A percentile compares a stretch with the other conserved stretches of the same genome.
Conservation (phyloP, 768 basidiomycete species). For the Phanerochaete sordida region DNA sequence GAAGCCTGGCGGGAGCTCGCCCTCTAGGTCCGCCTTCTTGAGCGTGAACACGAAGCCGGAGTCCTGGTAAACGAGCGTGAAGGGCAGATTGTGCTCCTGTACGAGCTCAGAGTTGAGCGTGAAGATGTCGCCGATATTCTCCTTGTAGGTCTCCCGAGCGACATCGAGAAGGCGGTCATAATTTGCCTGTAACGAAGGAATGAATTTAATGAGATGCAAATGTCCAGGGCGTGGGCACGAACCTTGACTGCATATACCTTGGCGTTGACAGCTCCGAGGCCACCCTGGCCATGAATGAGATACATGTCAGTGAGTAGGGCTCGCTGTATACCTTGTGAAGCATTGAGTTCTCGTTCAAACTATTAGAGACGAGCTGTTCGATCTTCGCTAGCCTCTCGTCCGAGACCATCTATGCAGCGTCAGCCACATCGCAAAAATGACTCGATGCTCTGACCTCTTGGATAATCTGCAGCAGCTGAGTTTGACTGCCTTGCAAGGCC, state of each 20-base stretch:
- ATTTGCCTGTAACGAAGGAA: conserved; percentile 47
- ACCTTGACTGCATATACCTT: conserved; percentile 89
- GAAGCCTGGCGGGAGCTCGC: conserved; percentile 64
- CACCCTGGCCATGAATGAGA: conserved; percentile 42
- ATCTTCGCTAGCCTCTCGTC: conserved; percentile 71
- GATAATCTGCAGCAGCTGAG: conserved; percentile 61
- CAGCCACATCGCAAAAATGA: background rate
- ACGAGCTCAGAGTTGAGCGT: conserved; percentile 57
- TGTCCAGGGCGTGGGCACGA: background rate
- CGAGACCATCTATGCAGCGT: conserved; percentile 54
- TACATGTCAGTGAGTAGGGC: background rate
- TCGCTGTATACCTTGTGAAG: conserved; percentile 51
- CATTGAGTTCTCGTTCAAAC: conserved; percentile 70
- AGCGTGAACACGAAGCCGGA: conserved; percentile 70
- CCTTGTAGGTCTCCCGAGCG: conserved; percentile 91
- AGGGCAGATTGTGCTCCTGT: conserved; percentile 60
- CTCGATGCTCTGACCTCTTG: conserved; percentile 42
- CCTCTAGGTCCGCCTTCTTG: conserved; percentile 63
- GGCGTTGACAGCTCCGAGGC: conserved; percentile 70
- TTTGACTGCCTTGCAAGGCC: conserved; percentile 54
- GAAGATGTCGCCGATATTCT: conserved; percentile 87
- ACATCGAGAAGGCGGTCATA: conserved; percentile 86
- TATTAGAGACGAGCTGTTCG: conserved; percentile 50
- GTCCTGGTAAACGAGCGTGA: conserved; percentile 69
- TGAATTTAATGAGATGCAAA: background rate